Evolutionary conservation across 441 rosid species (phyloP), one percentile per base, ranked within the genome.

Genomic region (Brassica hybrid): DNA sequence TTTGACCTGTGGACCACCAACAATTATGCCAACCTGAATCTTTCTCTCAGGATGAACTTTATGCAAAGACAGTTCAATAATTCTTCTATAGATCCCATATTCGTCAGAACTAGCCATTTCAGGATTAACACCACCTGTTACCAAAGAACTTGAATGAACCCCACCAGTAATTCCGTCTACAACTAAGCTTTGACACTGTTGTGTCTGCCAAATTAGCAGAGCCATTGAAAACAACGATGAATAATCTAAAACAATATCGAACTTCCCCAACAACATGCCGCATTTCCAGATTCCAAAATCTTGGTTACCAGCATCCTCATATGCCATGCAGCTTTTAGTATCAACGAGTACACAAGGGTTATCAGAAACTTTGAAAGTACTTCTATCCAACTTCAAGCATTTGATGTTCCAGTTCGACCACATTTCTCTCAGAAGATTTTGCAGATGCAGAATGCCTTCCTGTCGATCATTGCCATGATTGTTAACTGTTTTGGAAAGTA

Each of bases 301-400:
- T 74, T 71, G 81, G 78, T 67, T 85, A 66, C 82, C 80, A 65
- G 58, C 62, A 65, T 78, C 90, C 67, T 86, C 84, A 81, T 80
- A 81, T 56, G 76, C 76, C 88, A 89, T 77, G 82, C 75, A 79
- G 84, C 84, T 88, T 83, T 81, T 85, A 32, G 83, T 73, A 85
- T 93, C 93, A 81, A 85, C 82, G 72, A 94, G 86, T 83, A 94
- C 73, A 79, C 90, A 88, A 63, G 95, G 96, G 66, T 82, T 81
- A 81, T 85, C 88, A 73, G 83, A 84, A 75, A 79, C 83, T 62
- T 76, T 79, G 56, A 86, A 82, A 48, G 86, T 88, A 66, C 69
- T 76, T 41, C 61, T 89, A 77, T 87, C 91, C 71, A 86, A 84
- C 75, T 83, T 83, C 45, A 72, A 16, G 79, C 78, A 74, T 76